A percentile compares a stretch with the other conserved stretches of the same genome.
Evolutionary conservation across 2,329 filamentous ascomycete genomes (phyloP).

Genomic region (Trichoderma arundinaceum): DNA sequence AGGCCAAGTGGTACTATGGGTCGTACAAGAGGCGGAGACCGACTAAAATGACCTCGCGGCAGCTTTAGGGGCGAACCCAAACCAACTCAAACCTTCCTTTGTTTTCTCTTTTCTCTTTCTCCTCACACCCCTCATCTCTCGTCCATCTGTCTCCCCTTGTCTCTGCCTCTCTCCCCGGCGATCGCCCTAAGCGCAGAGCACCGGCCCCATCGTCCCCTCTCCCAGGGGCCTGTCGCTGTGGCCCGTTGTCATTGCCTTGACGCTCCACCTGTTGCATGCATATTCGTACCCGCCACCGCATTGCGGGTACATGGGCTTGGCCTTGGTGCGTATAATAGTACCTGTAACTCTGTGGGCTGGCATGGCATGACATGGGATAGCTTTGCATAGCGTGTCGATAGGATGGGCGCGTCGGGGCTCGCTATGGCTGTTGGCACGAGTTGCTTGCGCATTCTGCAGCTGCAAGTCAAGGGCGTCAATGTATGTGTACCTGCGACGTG

Average conservation of each 20-base stretch:
- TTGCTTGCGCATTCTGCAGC: conserved; percentile 5
- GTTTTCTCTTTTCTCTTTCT: conserved; percentile 23
- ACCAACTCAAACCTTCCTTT: conserved; percentile 7
- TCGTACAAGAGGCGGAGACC: no score
- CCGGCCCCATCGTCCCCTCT: conserved; percentile 18
- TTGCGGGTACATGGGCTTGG: conserved; percentile 5
- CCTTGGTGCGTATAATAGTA: not conserved
- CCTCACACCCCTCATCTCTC: conserved; percentile 30
- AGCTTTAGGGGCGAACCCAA: not conserved
- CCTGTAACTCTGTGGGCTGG: not conserved
- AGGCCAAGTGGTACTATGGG: no score
- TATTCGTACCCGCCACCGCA: conserved; percentile 10
- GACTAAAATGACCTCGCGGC: no score
- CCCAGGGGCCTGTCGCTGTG: conserved; percentile 26
- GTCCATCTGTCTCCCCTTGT: conserved; percentile 13
- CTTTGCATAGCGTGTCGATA: not conserved
- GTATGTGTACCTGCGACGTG: not conserved
- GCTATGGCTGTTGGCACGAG: not conserved
- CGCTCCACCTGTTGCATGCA: conserved; percentile 17
- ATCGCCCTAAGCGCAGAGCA: conserved; percentile 29
- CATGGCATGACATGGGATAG: not conserved
- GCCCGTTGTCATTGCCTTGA: conserved; percentile 18
- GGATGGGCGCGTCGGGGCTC: not conserved
- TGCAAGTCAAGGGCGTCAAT: conserved; percentile 1
- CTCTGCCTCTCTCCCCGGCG: not conserved